Evolutionary conservation across 176 grass and related monocot genomes (phyloP).

Genomic region (Aegilops tauschii): DNA sequence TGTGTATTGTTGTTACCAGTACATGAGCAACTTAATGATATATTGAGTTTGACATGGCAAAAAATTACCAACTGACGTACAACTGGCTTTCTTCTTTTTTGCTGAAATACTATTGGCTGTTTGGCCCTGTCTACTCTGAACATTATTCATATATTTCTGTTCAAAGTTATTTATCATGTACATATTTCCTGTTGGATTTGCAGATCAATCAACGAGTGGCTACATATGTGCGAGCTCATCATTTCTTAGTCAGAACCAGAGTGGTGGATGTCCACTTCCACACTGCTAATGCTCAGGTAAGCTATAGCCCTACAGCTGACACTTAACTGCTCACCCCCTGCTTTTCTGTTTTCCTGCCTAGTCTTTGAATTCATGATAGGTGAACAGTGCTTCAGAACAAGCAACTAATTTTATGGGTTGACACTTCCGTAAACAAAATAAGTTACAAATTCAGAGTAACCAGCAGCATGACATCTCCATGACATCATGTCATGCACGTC

Average conservation of each 20-base stretch:
- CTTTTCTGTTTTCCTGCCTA: constrained; percentile 4
- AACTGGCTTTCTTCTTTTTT: background rate
- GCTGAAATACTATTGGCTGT: too few species aligned
- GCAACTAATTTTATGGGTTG: background rate
- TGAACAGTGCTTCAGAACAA: background rate
- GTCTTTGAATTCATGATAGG: background rate
- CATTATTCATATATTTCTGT: background rate
- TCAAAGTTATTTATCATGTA: background rate
- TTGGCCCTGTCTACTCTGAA: background rate
- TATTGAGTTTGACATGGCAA: background rate
- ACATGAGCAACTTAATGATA: background rate
- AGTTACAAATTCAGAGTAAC: constrained; percentile 6
- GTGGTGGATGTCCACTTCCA: background rate
- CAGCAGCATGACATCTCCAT: background rate
- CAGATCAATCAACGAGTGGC: background rate
- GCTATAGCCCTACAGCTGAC: constrained; percentile 10
- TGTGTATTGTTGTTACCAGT: background rate
- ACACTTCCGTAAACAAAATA: background rate
- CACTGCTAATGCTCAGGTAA: constrained; percentile 22
- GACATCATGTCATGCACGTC: background rate
- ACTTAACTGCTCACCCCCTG: background rate
- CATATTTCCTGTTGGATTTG: background rate
- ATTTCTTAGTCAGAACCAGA: background rate
- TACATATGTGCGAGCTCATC: background rate
- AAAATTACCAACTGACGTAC: background rate